Base-by-base conservation (phyloP, 1,139 yeast species). In the Taphrina pruni region DNA sequence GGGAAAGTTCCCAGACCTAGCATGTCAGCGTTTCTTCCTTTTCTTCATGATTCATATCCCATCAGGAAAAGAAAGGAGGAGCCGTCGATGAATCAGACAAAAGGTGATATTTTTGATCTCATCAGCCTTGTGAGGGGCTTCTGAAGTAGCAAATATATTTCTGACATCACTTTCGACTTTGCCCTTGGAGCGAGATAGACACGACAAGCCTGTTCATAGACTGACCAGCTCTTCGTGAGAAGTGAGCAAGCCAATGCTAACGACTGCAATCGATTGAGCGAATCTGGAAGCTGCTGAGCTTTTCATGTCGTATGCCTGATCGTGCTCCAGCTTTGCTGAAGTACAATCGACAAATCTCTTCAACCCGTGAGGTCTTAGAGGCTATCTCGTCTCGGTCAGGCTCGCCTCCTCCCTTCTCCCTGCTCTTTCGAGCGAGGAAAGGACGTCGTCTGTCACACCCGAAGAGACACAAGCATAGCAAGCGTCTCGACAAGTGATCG, bases 81-180 rank as follows among this genome's bases (percentile, higher is more conserved):
- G 66, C 48, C 54, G 62, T 54, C 65, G 56, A 64, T 64, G 66
- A 64, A 64, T 64, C 67, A 64, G 67, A 58, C 60, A 55, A 52
- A 54, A 54, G 60, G 71, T 69, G 74, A 78, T 97, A 97, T 82
- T 78, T 80, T 84, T 88, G 89, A 97, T 93, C 97, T 94, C 99
- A 94, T 91, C 86, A 88, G 80, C 81, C 76, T 75, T 60, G 65
- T 60, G 67, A 52, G 61, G 79, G 78, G 77, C 91, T 91, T 94
- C 99, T 86, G 98, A 93, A 94, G 99, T 94, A 94, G 99, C 99
- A 93, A 94, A 93, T 93, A 92, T 87, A 81, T 74, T 64, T 62
- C 66, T 64, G 67, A 64, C 67, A 64, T 64, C 67, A 64, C 67
- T 54, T 64, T 64, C 67, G 67, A 58, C 62, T 45, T 43, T 43